Evolutionary conservation across 2,329 filamentous ascomycete genomes (phyloP).

Genomic region (Colletotrichum sp.): DNA sequence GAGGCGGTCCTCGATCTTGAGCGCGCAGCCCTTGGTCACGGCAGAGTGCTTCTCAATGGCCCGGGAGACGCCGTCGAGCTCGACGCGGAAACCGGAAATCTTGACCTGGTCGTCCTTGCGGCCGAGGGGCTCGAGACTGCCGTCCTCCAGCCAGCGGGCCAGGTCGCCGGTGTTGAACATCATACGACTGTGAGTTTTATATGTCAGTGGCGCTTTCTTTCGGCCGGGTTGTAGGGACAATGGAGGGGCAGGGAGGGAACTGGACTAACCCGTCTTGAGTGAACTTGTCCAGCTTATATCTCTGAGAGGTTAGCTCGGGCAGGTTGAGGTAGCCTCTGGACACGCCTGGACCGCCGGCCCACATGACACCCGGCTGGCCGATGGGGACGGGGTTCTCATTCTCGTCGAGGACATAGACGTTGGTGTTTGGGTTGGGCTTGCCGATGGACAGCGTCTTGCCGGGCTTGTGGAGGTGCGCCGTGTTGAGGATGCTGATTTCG

Average conservation of each 20-base stretch:
- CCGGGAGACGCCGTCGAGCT: slow-evolving; percentile 62
- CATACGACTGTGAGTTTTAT: slow-evolving; percentile 33
- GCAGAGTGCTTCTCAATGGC: slow-evolving; percentile 50
- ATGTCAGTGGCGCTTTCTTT: not conserved
- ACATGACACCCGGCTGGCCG: slow-evolving; percentile 57
- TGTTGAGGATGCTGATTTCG: slow-evolving; percentile 65
- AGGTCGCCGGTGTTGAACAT: slow-evolving; percentile 69
- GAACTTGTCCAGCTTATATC: slow-evolving; percentile 57
- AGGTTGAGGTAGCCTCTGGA: slow-evolving; percentile 61
- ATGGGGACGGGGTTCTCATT: slow-evolving; percentile 45
- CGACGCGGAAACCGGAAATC: slow-evolving; percentile 62
- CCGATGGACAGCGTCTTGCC: slow-evolving; percentile 58
- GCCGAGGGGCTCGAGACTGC: slow-evolving; percentile 59
- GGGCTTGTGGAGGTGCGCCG: slow-evolving; percentile 29
- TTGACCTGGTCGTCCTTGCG: slow-evolving; percentile 68
- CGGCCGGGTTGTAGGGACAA: not conserved
- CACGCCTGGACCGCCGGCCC: slow-evolving; percentile 61
- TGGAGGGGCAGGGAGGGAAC: not conserved
- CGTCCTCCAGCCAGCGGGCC: slow-evolving; percentile 57
- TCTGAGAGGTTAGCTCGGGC: slow-evolving; percentile 51
- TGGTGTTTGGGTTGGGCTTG: slow-evolving; percentile 60
- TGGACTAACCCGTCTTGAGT: slow-evolving; percentile 50
- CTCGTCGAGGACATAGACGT: slow-evolving; percentile 57
- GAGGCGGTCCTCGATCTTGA: slow-evolving; percentile 52
- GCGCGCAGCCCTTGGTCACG: slow-evolving; percentile 51